Evolutionary conservation across 768 basidiomycete genomes (phyloP), one percentile per base, ranked within the genome.

Genomic region (Auricularia sp.): DNA sequence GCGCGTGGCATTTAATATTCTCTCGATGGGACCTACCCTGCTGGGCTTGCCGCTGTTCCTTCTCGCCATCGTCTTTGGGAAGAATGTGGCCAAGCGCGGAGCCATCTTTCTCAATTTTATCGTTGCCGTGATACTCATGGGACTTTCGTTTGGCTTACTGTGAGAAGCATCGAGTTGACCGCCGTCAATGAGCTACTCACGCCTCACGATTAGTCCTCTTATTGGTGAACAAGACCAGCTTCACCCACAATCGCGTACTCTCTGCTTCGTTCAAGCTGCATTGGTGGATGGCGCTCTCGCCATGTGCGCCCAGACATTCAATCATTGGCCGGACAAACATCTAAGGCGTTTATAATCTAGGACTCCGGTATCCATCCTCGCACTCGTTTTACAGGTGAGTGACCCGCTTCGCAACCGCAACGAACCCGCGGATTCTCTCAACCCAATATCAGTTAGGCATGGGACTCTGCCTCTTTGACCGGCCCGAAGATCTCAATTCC

Each of bases 11-110:
- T 42, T 75, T 78, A 90, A 75, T 92, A 92, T 69, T 86, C 87
- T 66, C 92, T 92, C 24, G 89, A 81, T 56, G 85, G 86, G 63
- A 98, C 81, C 6, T 95, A 94, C 70, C 95, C 94, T 51, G 47
- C 6, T 51, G 18, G 47, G 47, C 21, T 18, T 51, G 21, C 47
- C 47, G 6, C 11, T 51, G 47, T 21, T 51, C 16, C 47, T 51
- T 18, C 47, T 51, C 8, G 47, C 47, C 21, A 51, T 51, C 18
- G 6, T 51, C 16, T 51, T 51, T 18, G 47, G 47, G 18, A 51
- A 21, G 18, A 18, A 51, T 21, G 21, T 21, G 11, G 47, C 21
- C 47, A 51, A 51, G 47, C 47, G 47, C 5, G 47, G 47, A 10
- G 47, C 47, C 18, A 21, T 51, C 14, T 51, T 18, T 18, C 21